phyloP scores from a whole-genome alignment of 345 rosid genomes.

The Syzygium aqueum region DNA sequence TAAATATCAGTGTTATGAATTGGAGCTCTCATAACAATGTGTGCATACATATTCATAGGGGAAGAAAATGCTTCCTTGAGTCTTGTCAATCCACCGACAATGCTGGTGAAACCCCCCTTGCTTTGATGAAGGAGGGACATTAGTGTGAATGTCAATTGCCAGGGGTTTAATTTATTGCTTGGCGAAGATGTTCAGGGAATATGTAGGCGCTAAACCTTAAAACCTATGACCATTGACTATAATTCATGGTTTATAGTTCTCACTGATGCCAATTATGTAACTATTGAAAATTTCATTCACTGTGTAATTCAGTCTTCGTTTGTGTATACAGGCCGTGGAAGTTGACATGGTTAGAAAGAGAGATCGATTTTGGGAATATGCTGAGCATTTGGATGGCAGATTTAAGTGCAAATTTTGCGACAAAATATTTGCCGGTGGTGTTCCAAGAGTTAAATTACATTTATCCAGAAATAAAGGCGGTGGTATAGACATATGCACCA shows the following conservation, averaged over 20 bases:
- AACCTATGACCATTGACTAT: too few species aligned
- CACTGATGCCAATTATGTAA: too few species aligned
- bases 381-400: neutral
- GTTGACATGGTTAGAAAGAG: neutral
- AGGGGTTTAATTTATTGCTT: too few species aligned
- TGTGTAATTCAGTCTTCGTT: neutral
- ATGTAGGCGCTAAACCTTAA: too few species aligned
- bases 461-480: constrained; percentile 1
- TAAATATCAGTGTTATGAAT: too few species aligned
- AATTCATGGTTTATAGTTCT: too few species aligned
- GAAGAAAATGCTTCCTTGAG: neutral
- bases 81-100: too few species aligned
- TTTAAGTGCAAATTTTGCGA: neutral
- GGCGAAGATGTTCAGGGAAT: too few species aligned
- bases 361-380: constrained; percentile 4
- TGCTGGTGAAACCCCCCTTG: too few species aligned
- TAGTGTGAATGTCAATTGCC: too few species aligned
- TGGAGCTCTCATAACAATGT: too few species aligned
- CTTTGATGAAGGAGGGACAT: too few species aligned
- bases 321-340: neutral
- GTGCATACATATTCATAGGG: neutral
- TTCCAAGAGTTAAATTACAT: constrained; percentile 1
- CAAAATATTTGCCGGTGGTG: neutral
- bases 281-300: neutral
- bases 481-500: neutral